Percentiles rank a stretch among this genome's conserved stretches.
These are phyloP conservation scores for Moelleriella libera DNA, from an alignment of 2,329 filamentous ascomycete genomes.

Conservation along the genomic window DNA sequence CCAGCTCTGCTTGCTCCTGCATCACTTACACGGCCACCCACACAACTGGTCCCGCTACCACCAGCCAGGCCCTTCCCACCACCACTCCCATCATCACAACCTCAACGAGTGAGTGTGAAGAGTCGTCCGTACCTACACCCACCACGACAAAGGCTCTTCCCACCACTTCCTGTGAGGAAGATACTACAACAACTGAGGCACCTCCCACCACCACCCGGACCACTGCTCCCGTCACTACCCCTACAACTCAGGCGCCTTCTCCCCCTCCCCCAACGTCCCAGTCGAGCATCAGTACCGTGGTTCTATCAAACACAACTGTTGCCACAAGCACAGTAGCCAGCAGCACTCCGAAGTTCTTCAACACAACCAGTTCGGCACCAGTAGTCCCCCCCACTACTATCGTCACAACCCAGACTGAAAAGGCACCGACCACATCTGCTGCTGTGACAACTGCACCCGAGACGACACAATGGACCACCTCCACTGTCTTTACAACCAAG, in stretches of 20 bases:
- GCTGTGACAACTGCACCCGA: not conserved
- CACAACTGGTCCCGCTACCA: conserved; percentile 4
- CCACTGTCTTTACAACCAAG: conserved; percentile 16
- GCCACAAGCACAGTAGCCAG: not conserved
- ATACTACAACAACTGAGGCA: no score
- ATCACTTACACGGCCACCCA: conserved; percentile 20
- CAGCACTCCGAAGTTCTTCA: not conserved
- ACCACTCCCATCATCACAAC: not conserved
- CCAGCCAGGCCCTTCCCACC: not conserved
- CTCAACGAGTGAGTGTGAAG: no score
- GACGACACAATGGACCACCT: conserved; percentile 12
- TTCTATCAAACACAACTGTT: no score
- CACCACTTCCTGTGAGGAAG: no score
- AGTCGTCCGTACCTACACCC: no score
- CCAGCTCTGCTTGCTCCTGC: conserved; percentile 22
- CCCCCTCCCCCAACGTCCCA: not conserved
- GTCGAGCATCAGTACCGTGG: no score
- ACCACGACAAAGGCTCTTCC: no score
- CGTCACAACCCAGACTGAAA: not conserved
- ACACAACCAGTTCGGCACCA: not conserved
- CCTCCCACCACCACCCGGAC: no score
- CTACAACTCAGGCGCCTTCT: conserved; percentile 1
- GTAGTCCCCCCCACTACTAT: no score
- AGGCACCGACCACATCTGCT: conserved; percentile 1
- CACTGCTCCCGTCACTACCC: no score